Evolutionary conservation across 2,329 filamentous ascomycete genomes (phyloP).

Genomic region (Pseudonectria foliicola): DNA sequence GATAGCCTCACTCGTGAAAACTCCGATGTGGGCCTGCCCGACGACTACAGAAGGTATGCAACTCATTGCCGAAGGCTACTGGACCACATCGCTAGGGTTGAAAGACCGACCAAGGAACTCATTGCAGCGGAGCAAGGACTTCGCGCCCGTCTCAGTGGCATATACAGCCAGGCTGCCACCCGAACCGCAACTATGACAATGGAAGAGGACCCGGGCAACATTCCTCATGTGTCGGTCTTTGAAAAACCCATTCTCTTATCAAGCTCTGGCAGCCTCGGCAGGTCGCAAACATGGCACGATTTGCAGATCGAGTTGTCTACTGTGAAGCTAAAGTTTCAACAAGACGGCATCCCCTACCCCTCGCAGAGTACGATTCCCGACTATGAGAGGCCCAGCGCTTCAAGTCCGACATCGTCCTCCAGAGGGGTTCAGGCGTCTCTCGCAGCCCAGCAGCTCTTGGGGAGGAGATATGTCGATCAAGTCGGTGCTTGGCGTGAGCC

Average conservation of each 20-base stretch:
- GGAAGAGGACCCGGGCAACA: constrained; percentile 7
- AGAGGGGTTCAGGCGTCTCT: too few species aligned
- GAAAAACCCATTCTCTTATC: constrained; percentile 17
- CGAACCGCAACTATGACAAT: constrained; percentile 12
- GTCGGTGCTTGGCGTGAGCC: constrained; percentile 12
- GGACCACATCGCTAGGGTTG: constrained; percentile 12
- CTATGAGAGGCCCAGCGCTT: constrained; percentile 2
- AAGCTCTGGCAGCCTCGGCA: constrained; percentile 7
- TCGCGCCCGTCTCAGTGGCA: constrained; percentile 10
- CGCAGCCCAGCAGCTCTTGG: constrained; percentile 1
- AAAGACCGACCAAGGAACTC: constrained; percentile 11
- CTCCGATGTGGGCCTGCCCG: constrained; percentile 13
- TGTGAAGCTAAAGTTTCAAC: constrained; percentile 7
- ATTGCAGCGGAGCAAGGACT: constrained; percentile 7
- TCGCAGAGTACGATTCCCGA: constrained; percentile 11
- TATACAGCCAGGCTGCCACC: constrained; percentile 10
- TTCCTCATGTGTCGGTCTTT: constrained; percentile 18
- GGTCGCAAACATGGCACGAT: constrained; percentile 3
- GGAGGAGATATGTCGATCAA: constrained; percentile 7
- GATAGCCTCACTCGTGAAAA: constrained; percentile 9
- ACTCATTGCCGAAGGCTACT: constrained; percentile 15
- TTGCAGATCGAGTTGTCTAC: constrained; percentile 7
- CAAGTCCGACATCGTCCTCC: too few species aligned
- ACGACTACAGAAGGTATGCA: constrained; percentile 18
- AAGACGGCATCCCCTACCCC: constrained; percentile 14